phyloP scores from a whole-genome alignment of 2,329 filamentous ascomycete genomes.

The Colletotrichum sp. region DNA sequence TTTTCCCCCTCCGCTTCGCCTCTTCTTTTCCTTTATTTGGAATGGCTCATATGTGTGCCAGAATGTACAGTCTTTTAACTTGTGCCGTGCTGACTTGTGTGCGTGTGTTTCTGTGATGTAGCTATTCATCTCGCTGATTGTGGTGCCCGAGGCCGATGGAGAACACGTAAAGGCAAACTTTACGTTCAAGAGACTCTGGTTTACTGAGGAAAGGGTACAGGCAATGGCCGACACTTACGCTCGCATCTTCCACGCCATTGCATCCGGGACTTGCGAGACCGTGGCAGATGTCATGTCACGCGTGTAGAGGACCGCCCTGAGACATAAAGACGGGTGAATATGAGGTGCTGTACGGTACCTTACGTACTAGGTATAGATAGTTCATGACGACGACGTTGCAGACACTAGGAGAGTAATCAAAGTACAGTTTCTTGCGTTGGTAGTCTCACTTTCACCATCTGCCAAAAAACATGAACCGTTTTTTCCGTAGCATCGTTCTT shows the following conservation, averaged over 20 bases:
- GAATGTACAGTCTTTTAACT: not conserved
- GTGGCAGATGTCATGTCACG: not conserved
- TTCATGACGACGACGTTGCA: not conserved
- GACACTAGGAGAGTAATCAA: not conserved
- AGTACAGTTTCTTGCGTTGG: not conserved
- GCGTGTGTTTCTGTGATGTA: not conserved
- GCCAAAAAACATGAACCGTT: not conserved
- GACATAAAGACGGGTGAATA: not conserved
- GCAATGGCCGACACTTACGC: not conserved
- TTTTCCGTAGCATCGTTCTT: not conserved
- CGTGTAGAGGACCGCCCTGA: not conserved
- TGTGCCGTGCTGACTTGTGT: not conserved
- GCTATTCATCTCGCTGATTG: not conserved
- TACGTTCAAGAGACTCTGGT: not conserved
- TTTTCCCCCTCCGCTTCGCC: not conserved
- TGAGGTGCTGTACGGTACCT: not conserved
- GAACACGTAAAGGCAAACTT: not conserved
- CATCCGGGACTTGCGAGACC: not conserved
- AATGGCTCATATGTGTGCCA: fast-evolving
- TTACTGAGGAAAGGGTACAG: not conserved
- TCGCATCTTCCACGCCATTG: not conserved
- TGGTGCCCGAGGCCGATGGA: not conserved
- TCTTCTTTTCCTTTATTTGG: not conserved
- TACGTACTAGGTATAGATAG: not conserved
- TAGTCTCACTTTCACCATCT: not conserved